Evolutionary conservation across 495 filamentous ascomycete species (phyloP), one percentile per base, ranked within the genome.

Genomic region (Apiosordaria backusii): DNA sequence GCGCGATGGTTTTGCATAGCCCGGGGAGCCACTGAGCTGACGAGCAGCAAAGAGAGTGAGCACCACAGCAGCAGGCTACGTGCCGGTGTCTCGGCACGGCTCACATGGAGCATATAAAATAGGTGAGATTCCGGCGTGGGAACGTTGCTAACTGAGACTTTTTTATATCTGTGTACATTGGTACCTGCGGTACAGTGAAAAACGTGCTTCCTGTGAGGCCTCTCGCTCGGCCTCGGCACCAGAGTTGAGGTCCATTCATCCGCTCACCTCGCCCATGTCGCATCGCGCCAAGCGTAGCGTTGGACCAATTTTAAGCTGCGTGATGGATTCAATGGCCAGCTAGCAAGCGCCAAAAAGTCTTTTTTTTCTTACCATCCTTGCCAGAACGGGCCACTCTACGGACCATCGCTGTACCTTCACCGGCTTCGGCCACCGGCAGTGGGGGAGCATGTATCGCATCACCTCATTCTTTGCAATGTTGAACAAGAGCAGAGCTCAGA

Each of bases 21-120:
- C 57, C 29, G 29, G 29, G 10, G 29, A 35, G 29, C 29, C 29
- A 35, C 35, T 54, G 57, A 50, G 57, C 57, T 65, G 57, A 61
- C 24, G 23, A 19, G 24, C 45, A 21, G 23, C 35, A 9, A 9
- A 45, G 35, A 18, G 27, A 29, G 27, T 29, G 27, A 45, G 35
- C 10, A 45, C 9, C 35, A 45, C 35, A 6, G 18, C 59, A 15
- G 21, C 60, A 50, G 21, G 22, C 53, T 50, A 24, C 2, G 27
- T 18, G 7, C 19, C 15, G 19, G 60, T 65, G 55, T 57, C 40
- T 61, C 27, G 59, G 27, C 27, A 18, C 52, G 53, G 53, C 19
- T 57, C 35, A 45, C 35, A 45, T 45, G 35, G 35, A 45, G 13
- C 35, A 45, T 45, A 45, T 15, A 45, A 45, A 45, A 45, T 13